Base-by-base conservation (phyloP, 2,329 filamentous ascomycete species). In the Clarireedia hainanense region DNA sequence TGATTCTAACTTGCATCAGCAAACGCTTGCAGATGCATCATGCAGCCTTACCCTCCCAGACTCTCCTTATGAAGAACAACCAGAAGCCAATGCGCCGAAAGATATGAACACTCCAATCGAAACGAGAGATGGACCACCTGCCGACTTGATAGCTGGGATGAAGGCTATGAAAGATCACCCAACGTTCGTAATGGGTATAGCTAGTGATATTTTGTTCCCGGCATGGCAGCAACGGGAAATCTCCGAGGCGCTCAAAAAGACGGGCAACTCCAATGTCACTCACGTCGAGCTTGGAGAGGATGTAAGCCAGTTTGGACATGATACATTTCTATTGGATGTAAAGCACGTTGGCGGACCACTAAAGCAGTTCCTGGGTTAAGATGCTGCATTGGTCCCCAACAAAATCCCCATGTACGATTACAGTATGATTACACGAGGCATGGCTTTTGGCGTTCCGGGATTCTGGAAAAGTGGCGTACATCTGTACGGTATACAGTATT, bases 181-280 rank as follows among this genome's bases (percentile, higher is more conserved):
- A 0, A 86, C 89, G 0, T 77, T 99, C 23, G 89, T 99, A 10
- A 85, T 99, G 75, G 94, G 94, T 36, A 94, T 97, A 4, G 89
- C 90, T 0, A 96, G 90, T 65, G 94, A 99, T 69, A 97, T 96
- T 50, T 75, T 99, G 37, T 99, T 99, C 73, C 94, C 94, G 0
- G 91, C 94, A 0, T 99, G 94, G 92, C 94, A 99, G 74, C 94
- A 99, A 75, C 83, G 89, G 52, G 94, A 99, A 72, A 85, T 99
- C 59, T 92, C 91, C 3, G 85, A 92, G 67, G 87, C 92, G 2
- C 75, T 99, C 61, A 81, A 84, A 58, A 79, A 81, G 36, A 81
- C 80, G 0, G 94, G 94, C 0, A 97, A 96, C 67, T 78, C 81
- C 59, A 83, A 80, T 34, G 91, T 99, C 0, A 86, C 84, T 46